Base-by-base conservation (phyloP, 495 filamentous ascomycete genomes). In the Alectoria sarmentosa region DNA sequence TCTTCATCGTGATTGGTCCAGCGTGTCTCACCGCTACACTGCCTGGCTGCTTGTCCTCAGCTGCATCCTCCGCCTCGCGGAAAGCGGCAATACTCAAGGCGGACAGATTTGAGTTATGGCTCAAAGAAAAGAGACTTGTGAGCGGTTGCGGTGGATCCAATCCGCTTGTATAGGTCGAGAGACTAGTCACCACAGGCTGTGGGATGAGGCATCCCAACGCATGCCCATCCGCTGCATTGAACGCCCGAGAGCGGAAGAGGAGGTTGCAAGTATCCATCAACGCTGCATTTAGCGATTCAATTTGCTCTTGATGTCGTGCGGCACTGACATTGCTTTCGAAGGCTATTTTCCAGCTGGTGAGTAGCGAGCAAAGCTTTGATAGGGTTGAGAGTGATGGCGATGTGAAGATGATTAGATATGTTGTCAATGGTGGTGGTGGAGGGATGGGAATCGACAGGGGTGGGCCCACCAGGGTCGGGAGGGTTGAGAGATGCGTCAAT, bases 231-330 rank as follows among this genome's bases (percentile, higher is more conserved):
- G 82, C 77, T 3, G 74, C 75, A 49, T 85, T 84, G 39, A 96
- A 85, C 0, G 88, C 91, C 19, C 88, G 86, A 28, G 85, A 86
- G 26, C 90, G 83, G 90, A 92, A 95, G 19, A 96, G 68, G 55
- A 90, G 83, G 69, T 96, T 95, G 77, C 90, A 94, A 48, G 91
- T 81, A 70, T 96, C 92, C 88, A 94, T 94, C 38, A 96, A 80
- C 69, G 88, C 91, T 13, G 88, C 88, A 73, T 96, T 96, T 76
- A 94, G 93, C 28, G 82, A 84, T 67, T 74, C 58, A 17, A 46
- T 28, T 34, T 48, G 57, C 38, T 37, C 26, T 21, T 60, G 32
- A n/a, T 60, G 2, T 15, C 74, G 79, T 67, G 34, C n/a, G 1
- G 52, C 13, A 1, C 26, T 48, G 6, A 52, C 3, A 11, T 30